Evolutionary conservation across 768 basidiomycete genomes (phyloP), one percentile per base, ranked within the genome.

Genomic region (Trametes coccinea): DNA sequence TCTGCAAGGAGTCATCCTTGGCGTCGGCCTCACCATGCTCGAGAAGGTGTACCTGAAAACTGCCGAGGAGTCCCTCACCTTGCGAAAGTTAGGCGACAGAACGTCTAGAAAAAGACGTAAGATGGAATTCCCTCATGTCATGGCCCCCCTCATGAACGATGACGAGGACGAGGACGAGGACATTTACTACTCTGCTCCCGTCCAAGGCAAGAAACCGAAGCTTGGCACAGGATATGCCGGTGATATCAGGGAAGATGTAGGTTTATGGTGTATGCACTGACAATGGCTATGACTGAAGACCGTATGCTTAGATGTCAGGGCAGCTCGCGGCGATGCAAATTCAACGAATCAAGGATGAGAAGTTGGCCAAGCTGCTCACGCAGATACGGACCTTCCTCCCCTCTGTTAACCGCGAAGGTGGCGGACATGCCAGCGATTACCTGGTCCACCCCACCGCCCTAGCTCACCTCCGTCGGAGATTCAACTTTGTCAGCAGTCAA

Each of bases 141-240:
- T 66, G 29, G 41, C 66, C n/a, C 62, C 68, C 4, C 33, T 63
- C 11, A 30, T 54, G 10, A 73, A 75, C 31, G 74, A 74, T 51
- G 81, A 82, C 39, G 80, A 80, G 9, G 72, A 74, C 17, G 86
- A 87, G 2, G 86, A 86, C 2, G 86, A 87, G 62, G 78, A 79
- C 55, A 66, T 74, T 39, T 84, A 82, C 53, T 75, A 75, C 61
- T 79, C 74, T 67, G 74, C 64, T 33, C 67, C 75, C 31, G 73
- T 74, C 1, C 73, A 75, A 39, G 85, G 83, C 40, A 87, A 86
- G 76, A 93, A 88, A 71, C 77, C 80, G 13, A 90, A 89, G 67
- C 85, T 88, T 39, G 95, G 95, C 0, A 87, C 82, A 17, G 95
- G 95, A 10, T 98, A 97, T 75, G 93, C 89, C 27, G 94, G 95